Percentiles rank a stretch among this genome's conserved stretches.
These are phyloP conservation scores for Akanthomyces dipterigenus DNA, from an alignment of 2,329 filamentous ascomycete genomes.

Conservation along the genomic window DNA sequence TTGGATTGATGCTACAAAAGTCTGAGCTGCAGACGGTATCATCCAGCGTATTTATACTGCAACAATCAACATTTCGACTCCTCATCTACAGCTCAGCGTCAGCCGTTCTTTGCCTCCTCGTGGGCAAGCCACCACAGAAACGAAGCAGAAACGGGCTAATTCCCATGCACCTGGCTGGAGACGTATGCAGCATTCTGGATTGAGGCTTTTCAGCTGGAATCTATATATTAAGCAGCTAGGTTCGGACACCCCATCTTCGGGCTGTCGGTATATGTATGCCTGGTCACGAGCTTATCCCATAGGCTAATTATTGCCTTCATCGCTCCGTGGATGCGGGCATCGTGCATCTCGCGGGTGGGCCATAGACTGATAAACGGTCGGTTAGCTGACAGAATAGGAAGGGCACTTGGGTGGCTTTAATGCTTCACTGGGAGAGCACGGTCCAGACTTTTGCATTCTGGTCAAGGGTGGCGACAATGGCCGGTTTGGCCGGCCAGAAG, in stretches of 20 bases:
- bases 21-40: background rate
- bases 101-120: background rate
- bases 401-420: background rate
- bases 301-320: slow-evolving; percentile 5
- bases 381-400: background rate
- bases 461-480: background rate
- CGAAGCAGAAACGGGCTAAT: background rate
- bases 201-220: slow-evolving; percentile 1
- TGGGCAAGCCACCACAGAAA: background rate
- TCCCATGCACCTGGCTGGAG: background rate
- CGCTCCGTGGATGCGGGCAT: background rate
- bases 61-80: background rate
- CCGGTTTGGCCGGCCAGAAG: background rate
- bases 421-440: background rate
- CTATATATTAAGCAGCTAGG: background rate
- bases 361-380: background rate
- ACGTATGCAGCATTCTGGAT: background rate
- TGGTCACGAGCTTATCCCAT: slow-evolving; percentile 1
- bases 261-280: background rate
- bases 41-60: slow-evolving; percentile 2
- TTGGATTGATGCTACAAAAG: background rate
- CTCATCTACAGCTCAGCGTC: background rate
- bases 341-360: background rate
- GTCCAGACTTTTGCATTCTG: background rate
- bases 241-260: background rate